Evolutionary conservation across 106 monocot genomes (phyloP), one percentile per base, ranked within the genome.

Genomic region (Phalaenopsis equestris): DNA sequence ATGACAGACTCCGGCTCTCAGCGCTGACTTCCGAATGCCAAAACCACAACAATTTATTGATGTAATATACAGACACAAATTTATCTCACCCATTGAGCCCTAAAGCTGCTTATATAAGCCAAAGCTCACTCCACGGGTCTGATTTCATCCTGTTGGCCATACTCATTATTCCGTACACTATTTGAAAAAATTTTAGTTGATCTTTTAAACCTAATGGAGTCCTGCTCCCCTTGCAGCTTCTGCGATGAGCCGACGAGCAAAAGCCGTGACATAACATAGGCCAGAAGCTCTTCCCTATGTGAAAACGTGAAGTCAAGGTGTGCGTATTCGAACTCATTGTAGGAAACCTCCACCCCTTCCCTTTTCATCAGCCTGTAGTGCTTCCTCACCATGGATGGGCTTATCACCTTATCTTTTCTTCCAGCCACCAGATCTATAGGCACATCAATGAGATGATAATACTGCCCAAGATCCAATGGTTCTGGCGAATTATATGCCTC

Each of bases 261-360:
- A 38, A 95, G 78, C 2, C 90, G 84, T 16, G 89, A 91, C 98
- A 94, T 98, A 37, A 98, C 98, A 83, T 91, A 94, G 6, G 94
- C 76, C 81, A 98, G 80, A 57, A 98, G 91, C 88, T 98, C 98
- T 79, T 94, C 94, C 57, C 92, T 80, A 55, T 94, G 98, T 3
- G 98, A 93, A 79, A 98, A 98, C 41, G 92, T 98, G 84, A 98
- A 94, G 73, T 98, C 98, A 73, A 98, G 76, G 80, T 98, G 98
- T 12, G 92, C 98, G 76, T 94, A 98, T 75, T 94, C 94, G 77
- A 91, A 98, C 75, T 90, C 94, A 37, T 91, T 94, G 76, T 89
- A 94, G 0, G 98, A 88, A 7, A 87, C 98, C 56, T 91, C 89
- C 2, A 98, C 89, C 2, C 90, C 87, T 0, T 84, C 91, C 46